Evolutionary conservation across 1,139 yeast species (phyloP), one percentile per base, ranked within the genome.

Genomic region (Diutina scorzettiae): DNA sequence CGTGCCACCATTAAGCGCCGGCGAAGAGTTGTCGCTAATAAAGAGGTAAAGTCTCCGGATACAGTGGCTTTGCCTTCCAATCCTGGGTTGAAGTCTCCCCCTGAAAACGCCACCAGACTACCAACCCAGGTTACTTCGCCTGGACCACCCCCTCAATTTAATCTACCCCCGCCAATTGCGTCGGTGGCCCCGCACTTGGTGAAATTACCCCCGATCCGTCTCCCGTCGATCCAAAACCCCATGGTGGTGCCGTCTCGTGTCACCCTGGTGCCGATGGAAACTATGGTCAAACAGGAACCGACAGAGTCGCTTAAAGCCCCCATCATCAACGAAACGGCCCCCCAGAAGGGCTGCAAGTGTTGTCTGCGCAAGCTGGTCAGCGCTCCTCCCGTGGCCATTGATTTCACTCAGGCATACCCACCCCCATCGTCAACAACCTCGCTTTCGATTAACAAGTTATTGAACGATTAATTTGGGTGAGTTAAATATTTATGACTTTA

Each of bases 1-100:
- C 71, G 81, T 51, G 68, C 72, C 45, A 78, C 83, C 39, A 82
- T 85, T 48, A 82, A 82, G 55, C 71, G 95, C 50, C 69, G 95
- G 44, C 78, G 76, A 52, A 12, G 39, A 24, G 20, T 27, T 7
- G 29, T 14, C 27, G 19, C 14, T 14, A 12, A 19, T 30, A 42
- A 52, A 47, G 20, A 44, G 34, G 34, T 50, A 42, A 43, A 45
- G 40, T 44, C 43, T 36, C 27, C 37, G 34, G 36, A 34, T 7
- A 16, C 28, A 11, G 24, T 43, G 25, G 31, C 42, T 36, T n/a
- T n/a, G n/a, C 37, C 37, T 27, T 34, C 29, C 18, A 32, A 24
- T 41, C 42, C 46, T n/a, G 25, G 42, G 12, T 14, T 23, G 9
- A 43, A 14, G 33, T n/a, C 42, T 9, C n/a, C 28, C n/a, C 7